Evolutionary conservation across 108 stramenopile species (phyloP), one percentile per base, ranked within the genome.

Genomic region (Cyclostephanos invisitatus): DNA sequence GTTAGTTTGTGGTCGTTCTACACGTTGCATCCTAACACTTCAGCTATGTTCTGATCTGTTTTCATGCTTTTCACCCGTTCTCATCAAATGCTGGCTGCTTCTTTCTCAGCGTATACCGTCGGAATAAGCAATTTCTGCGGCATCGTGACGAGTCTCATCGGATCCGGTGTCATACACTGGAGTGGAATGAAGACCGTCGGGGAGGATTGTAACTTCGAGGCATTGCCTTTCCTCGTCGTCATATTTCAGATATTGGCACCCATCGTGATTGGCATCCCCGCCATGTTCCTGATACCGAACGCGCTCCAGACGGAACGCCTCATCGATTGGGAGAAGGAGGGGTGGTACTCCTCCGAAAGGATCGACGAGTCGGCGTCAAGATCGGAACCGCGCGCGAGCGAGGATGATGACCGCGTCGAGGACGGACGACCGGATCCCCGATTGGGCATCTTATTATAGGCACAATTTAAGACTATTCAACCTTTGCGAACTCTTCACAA

Each of bases 101-200:
- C 24, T 53, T 18, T 4, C 25, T 55, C 54, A 58, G 56, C 80
- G 38, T 81, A 77, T 48, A 71, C 70, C 29, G 80, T 81, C 15
- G 80, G 80, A 11, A 81, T 81, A 46, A 54, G 60, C 12, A 81
- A 81, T 46, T 81, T 81, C 50, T 57, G 69, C n/a, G 38, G 46
- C n/a, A 81, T 81, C 75, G 40, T 81, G 9, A 62, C 62, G 27
- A 69, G 58, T 21, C 80, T 81, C 20, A 58, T 81, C 18, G 80
- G 80, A 22, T 77, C 75, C 32, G 80, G 75, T 3, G 75, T 81
- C 12, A 77, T 81, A 29, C 56, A 73, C 36, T 81, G 75, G 80
- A 66, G 63, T 1, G 75, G 75, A n/a, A 81, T 81, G 80, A 50
- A 40, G 17, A 81, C 80, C 40, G 80, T 81, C 25, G 80, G 80